phyloP scores from a whole-genome alignment of 495 filamentous ascomycete genomes.

The Stereocaulon alpinum region DNA sequence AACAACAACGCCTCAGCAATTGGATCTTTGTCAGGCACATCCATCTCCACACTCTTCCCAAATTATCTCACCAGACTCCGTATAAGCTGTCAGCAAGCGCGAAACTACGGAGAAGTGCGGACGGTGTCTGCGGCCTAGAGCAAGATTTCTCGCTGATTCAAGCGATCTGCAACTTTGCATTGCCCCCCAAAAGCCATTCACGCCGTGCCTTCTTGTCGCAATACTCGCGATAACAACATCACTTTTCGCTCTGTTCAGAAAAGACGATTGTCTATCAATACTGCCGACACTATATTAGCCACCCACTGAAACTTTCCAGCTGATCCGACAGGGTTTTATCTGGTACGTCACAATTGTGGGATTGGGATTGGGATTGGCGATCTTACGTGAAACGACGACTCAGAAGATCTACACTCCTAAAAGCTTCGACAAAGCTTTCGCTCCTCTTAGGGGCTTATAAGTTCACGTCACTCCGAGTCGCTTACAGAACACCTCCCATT shows the following conservation, averaged over 20 bases:
- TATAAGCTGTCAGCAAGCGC: constrained; percentile 4
- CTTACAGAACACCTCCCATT: neutral
- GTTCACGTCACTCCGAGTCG: neutral
- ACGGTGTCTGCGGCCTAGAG: neutral
- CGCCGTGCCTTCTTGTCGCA: neutral
- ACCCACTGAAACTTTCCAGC: neutral
- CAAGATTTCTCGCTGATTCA: neutral
- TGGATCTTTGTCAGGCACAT: too few species aligned
- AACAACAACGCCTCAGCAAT: too few species aligned
- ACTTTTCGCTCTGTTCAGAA: neutral
- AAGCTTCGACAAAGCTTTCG: neutral
- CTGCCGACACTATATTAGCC: neutral
- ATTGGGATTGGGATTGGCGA: neutral
- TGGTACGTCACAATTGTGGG: neutral
- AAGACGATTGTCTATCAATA: neutral
- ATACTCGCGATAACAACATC: neutral
- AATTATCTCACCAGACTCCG: neutral
- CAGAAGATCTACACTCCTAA: constrained; percentile 1
- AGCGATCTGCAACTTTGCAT: neutral
- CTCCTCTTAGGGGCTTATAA: neutral
- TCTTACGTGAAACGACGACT: constrained; percentile 7
- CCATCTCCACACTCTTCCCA: neutral
- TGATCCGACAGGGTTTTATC: neutral
- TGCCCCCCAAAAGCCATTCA: neutral
- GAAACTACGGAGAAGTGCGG: neutral